These are phyloP conservation scores for Microcos paniculata DNA, from an alignment of 345 rosid species.

Conservation along the genomic window DNA sequence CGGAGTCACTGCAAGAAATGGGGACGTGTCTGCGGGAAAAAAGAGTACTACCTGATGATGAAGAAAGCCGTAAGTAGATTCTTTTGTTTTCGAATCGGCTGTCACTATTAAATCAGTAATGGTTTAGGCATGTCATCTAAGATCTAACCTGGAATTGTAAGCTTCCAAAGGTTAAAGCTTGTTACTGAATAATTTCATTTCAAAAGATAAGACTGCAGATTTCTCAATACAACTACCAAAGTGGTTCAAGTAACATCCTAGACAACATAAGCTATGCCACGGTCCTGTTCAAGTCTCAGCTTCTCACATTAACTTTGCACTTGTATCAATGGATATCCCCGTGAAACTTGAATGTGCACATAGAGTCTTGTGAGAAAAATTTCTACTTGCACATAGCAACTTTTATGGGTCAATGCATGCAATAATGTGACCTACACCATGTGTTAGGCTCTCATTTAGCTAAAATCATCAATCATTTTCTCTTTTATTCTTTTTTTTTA, in stretches of 20 bases:
- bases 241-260: constrained; percentile 2
- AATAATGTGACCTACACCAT: neutral
- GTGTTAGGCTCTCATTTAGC: neutral
- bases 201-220: neutral
- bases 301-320: neutral
- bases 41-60: constrained; percentile 62
- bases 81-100: neutral
- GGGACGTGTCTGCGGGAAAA: constrained; percentile 81
- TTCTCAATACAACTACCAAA: neutral
- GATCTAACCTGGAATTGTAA: constrained; percentile 4
- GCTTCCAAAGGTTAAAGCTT: neutral
- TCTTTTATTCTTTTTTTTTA: neutral
- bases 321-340: neutral
- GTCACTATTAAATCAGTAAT: neutral
- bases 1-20: constrained; percentile 92
- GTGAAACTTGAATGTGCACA: neutral
- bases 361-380: neutral
- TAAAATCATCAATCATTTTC: neutral
- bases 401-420: neutral
- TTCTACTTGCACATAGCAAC: neutral
- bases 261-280: neutral
- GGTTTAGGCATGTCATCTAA: neutral
- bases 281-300: neutral
- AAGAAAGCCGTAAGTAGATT: constrained; percentile 63
- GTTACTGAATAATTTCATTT: neutral